Evolutionary conservation across 176 grass and related monocot genomes (phyloP).

Genomic region (Paspalum vaginatum): DNA sequence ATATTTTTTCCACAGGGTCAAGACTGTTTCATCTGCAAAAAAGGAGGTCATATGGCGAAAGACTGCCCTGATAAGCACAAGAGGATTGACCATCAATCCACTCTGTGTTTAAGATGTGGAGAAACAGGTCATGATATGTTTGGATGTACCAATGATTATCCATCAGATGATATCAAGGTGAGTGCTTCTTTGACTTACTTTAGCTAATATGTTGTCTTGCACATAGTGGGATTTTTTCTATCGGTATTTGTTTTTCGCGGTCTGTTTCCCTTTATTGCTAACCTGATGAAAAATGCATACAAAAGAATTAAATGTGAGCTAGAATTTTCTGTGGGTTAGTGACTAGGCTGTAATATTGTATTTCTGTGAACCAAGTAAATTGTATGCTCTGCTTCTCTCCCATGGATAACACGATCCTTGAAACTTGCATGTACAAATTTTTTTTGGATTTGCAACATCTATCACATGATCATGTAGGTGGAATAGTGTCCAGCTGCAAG

Average conservation of each 20-base stretch:
- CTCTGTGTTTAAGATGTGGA: conserved; percentile 85
- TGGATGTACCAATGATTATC: conserved; percentile 75
- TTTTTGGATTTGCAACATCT: neutral
- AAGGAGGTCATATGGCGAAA: conserved; percentile 83
- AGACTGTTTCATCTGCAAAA: conserved; percentile 91
- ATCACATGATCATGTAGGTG: neutral
- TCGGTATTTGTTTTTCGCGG: neutral
- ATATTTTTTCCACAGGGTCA: conserved; percentile 65
- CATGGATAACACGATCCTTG: conserved; percentile 13
- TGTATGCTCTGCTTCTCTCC: neutral
- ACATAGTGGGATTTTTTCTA: neutral
- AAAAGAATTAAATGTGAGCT: conserved; percentile 12
- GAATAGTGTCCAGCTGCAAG: conserved; percentile 27
- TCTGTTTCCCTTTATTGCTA: neutral
- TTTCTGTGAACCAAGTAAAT: neutral
- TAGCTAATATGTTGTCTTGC: conserved; percentile 8
- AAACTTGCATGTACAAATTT: neutral
- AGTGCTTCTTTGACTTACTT: conserved; percentile 21
- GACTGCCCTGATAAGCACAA: conserved; percentile 91
- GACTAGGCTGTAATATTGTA: conserved; percentile 6
- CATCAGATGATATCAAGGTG: conserved; percentile 77
- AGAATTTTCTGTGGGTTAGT: neutral
- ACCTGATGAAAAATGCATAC: conserved; percentile 6
- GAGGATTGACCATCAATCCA: conserved; percentile 51
- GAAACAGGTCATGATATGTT: conserved; percentile 82